Base-by-base conservation (phyloP, 2,329 filamentous ascomycete genomes). In the Hymenoscyphus linearis region DNA sequence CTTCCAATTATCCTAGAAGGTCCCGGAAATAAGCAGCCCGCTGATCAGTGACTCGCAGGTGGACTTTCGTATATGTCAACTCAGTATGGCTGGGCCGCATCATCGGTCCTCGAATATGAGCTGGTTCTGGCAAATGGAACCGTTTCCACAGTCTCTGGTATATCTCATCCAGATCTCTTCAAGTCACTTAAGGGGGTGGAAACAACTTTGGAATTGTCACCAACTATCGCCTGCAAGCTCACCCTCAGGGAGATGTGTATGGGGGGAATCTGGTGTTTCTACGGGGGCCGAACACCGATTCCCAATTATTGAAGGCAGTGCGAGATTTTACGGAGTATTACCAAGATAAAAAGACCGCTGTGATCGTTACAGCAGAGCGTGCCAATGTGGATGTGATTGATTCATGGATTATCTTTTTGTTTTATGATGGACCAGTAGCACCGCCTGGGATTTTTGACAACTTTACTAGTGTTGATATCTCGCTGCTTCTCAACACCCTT, bases 141-240 rank as follows among this genome's bases (percentile, higher is more conserved):
- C 22, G 34, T 54, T 34, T 25, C 27, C 2, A 31, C 13, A 2
- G 31, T 34, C 14, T 31, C 52, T 2, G 6, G 14, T 26, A 16
- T n/a, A 2, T 31, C 25, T 12, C 52, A 54, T 13, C 25, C 27
- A 2, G 52, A 54, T 16, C 12, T 54, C 3, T 54, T 54, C 16
- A 31, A 31, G 16, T 22, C 27, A 2, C 12, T 54, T 10, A 54
- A 34, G 52, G 52, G 16, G 52, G 52, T n/a, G 52, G 52, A 26
- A 54, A 54, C 14, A 54, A 54, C 12, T 54, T 97, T 1, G 93
- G 52, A 3, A 54, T 54, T 12, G 52, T 54, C 12, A 54, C 52
- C 52, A 52, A 22, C 12, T 52, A 52, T 52, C 18, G 18, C 22
- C 47, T 52, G 2, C 47, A 52, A 52, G 25, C 47, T 12, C 47